Evolutionary conservation across 768 basidiomycete species (phyloP), one percentile per base, ranked within the genome.

Genomic region (Panaeolus papilionaceus): DNA sequence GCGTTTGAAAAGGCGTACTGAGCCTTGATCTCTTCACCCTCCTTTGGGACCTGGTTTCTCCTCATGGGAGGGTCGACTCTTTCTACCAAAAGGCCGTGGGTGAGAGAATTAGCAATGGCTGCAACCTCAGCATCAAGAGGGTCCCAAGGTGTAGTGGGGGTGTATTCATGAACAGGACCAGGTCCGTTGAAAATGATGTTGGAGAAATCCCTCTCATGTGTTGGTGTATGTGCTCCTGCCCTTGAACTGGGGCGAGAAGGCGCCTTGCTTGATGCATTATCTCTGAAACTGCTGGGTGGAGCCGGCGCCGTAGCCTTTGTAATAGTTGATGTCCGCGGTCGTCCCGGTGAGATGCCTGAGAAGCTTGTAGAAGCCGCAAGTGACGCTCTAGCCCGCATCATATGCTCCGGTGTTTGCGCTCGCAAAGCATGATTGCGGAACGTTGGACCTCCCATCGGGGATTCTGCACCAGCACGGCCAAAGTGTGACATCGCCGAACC

Each of bases 61-160:
- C 83, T 86, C 71, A 95, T 74, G 9, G 89, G 92, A 18, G 93
- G 89, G 74, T 97, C 95, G 18, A 95, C 82, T 3, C 95, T 89
- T 73, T 93, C 91, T 64, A 96, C 84, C 23, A 90, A 75, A 68
- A 96, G 81, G 12, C 92, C 90, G 71, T 96, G 95, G 11, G 89
- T 81, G 61, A 93, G 87, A 9, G 88, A 84, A 76, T 95, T 95
- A 66, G 89, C 91, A 38, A 95, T 76, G 45, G 79, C 77, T 5
- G 92, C 93, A 28, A 97, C 88, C 77, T 95, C 92, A 4, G 81
- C 76, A 76, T 97, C 95, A 37, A 97, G 86, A 1, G 94, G 95
- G 76, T 97, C 95, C 66, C 86, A 86, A 61, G 80, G 71, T 75
- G 90, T 93, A 2, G 81, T 81, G 1, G 90, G 88, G 28, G 86